Evolutionary conservation across 805 yeast species (phyloP), one percentile per base, ranked within the genome.

Genomic region (Myxozyma nipponensis): DNA sequence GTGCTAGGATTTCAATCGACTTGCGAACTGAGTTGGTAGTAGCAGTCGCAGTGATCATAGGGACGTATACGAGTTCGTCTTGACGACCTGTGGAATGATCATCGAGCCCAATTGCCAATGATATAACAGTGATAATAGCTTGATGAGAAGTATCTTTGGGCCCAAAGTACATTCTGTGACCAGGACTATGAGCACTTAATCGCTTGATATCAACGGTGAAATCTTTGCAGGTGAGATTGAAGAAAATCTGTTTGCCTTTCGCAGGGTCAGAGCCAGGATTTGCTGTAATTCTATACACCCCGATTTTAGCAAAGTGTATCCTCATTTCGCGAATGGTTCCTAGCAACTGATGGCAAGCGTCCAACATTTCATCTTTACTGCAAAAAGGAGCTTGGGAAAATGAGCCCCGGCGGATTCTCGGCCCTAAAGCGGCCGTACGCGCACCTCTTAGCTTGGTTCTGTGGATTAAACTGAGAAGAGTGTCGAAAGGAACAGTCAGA

Each of bases 61-160:
- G 75, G 2, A 69, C 59, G 46, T 71, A 71, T 4, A 69, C 51
- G 4, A 71, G 49, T 49, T 70, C 72, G 40, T 70, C 73, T 46
- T 65, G 68, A 10, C 57, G 45, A 6, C 52, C 56, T 17, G 57
- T 52, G 2, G 43, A 46, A 17, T 49, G 51, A 35, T 52, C 52
- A 30, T 64, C 66, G 19, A 70, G 39, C 15, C 71, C 73, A 34
- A 69, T 59, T 9, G 63, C 63, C 26, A 68, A 42, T 2, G 72
- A 65, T 15, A 67, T 62, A 2, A 67, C 55, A 10, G 70, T 58
- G 41, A 68, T 51, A 9, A 69, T 60, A 7, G 69, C 65, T 57
- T 71, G 75, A 52, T 71, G 75, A 3, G 74, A 73, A n/a, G 61
- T 49, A 36, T 68, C 72, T 19, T 52, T 61, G 2, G 54, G 54